A percentile compares a stretch with the other conserved stretches of the same genome.
Evolutionary conservation across 176 grass and related monocot species (phyloP).

Genomic region (Aegilops longissima): DNA sequence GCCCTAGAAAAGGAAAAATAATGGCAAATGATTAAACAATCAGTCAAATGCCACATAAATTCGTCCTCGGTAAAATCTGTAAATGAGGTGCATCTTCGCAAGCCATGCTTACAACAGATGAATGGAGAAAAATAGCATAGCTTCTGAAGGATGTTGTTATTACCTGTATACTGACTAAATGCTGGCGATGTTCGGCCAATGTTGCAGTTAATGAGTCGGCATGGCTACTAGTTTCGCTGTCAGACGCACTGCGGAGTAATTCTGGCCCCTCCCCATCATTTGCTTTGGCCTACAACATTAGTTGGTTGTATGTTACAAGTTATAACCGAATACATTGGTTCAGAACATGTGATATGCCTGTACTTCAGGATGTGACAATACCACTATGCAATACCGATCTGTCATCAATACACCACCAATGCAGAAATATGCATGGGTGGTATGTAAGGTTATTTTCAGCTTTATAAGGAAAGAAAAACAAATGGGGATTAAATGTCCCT

Average conservation of each 20-base stretch:
- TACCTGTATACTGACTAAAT: conserved; percentile 99
- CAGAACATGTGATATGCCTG: not conserved
- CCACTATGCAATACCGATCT: not conserved
- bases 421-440: not conserved
- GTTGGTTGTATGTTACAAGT: not conserved
- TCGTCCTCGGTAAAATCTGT: conserved; percentile 26
- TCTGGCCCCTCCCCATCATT: conserved; percentile 96
- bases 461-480: not conserved
- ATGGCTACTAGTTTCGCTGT: conserved; percentile 73
- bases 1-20: conserved; percentile 57
- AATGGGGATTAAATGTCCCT: not conserved
- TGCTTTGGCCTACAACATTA: conserved; percentile 78
- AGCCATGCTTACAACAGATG: not conserved
- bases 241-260: conserved; percentile 74
- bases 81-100: not conserved
- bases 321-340: not conserved
- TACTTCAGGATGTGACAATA: not conserved
- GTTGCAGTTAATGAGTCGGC: conserved; percentile 85
- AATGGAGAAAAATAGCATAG: not conserved
- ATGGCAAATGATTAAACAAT: conserved; percentile 25
- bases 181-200: conserved; percentile 93
- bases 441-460: not conserved
- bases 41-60: conserved; percentile 23
- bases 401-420: not conserved
- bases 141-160: conserved; percentile 21